Evolutionary conservation across 176 grass and related monocot species (phyloP).

Genomic region (Oryza officinalis): DNA sequence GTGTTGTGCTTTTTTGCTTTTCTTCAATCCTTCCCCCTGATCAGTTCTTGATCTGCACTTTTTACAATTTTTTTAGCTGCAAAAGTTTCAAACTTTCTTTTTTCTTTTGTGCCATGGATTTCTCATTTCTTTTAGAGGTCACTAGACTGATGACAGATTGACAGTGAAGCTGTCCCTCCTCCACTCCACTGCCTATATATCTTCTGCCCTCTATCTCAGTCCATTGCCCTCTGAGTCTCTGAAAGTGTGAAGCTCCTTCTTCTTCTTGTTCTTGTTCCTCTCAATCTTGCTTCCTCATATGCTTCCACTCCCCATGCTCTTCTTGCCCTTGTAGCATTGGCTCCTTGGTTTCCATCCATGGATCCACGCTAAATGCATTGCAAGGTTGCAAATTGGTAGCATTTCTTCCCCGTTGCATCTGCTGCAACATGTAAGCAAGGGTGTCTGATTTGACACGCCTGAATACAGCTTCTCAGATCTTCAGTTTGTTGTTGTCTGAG

Average conservation of each 20-base stretch:
- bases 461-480: constrained; percentile 42
- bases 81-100: constrained; percentile 6
- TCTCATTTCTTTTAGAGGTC: constrained; percentile 22
- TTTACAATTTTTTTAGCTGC: not conserved
- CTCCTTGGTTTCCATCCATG: constrained; percentile 21
- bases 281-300: not conserved
- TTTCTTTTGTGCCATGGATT: not conserved
- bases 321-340: constrained; percentile 29
- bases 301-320: constrained; percentile 10
- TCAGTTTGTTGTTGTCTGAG: constrained; percentile 29
- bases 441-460: constrained; percentile 25
- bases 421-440: constrained; percentile 55
- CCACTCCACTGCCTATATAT: constrained; percentile 43
- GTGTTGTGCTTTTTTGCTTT: constrained; percentile 17
- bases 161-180: constrained; percentile 35
- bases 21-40: not conserved
- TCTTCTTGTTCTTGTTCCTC: not conserved
- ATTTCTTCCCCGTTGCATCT: constrained; percentile 25
- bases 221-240: constrained; percentile 1
- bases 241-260: constrained; percentile 13
- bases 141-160: constrained; percentile 26
- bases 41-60: constrained; percentile 4
- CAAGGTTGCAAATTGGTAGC: constrained; percentile 10
- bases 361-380: constrained; percentile 54
- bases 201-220: constrained; percentile 29